Evolutionary conservation across 2,329 filamentous ascomycete species (phyloP).

Genomic region (Fusarium camptoceras): DNA sequence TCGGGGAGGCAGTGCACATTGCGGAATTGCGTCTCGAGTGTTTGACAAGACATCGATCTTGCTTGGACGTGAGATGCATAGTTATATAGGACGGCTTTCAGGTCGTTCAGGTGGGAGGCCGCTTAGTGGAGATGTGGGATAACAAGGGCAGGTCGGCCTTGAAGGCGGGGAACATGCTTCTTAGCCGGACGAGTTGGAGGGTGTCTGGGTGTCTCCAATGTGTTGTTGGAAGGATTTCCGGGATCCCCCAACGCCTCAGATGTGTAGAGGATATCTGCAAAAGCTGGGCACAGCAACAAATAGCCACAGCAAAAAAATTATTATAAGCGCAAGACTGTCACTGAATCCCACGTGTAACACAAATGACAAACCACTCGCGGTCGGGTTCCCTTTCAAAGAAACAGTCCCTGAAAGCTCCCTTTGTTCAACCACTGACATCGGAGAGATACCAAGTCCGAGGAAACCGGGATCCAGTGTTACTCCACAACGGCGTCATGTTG

Average conservation of each 20-base stretch:
- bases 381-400: not conserved
- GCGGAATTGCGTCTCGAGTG: not conserved
- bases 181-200: constrained; percentile 16
- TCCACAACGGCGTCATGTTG: constrained; percentile 39
- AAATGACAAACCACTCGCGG: not conserved
- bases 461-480: constrained; percentile 34
- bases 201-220: not conserved
- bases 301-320: constrained; percentile 9
- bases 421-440: constrained; percentile 11
- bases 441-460: constrained; percentile 15
- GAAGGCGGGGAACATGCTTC: constrained; percentile 16
- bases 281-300: constrained; percentile 8
- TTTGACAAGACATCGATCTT: not conserved
- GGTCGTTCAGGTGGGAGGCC: constrained; percentile 27
- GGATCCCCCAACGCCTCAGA: not conserved
- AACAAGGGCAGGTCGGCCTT: constrained; percentile 6
- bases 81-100: constrained; percentile 21
- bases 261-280: not conserved
- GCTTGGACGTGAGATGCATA: constrained; percentile 5
- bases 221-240: constrained; percentile 1
- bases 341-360: not conserved
- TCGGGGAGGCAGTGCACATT: not conserved
- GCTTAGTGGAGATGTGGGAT: constrained; percentile 19
- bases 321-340: not conserved
- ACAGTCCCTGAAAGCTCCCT: not conserved